Base-by-base conservation (phyloP, 805 yeast species). In the Pichia deserticola region DNA sequence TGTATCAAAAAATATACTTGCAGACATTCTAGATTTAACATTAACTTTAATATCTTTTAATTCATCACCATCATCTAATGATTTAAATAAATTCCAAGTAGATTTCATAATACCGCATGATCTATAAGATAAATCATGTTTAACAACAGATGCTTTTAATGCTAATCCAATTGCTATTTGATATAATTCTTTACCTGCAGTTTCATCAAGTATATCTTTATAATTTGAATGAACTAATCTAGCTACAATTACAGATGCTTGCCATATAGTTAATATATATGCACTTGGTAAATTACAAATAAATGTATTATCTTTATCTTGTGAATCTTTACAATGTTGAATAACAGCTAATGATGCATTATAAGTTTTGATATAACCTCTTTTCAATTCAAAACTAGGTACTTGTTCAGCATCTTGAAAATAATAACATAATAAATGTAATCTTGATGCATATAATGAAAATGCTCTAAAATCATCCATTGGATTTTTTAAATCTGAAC, bases 51-150 rank as follows among this genome's bases (percentile, higher is more conserved):
- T 63, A 9, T 67, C 65, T 50, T 62, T 56, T n/a, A 65, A 65
- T 36, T 60, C 66, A 53, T 77, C 79, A 40, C 78, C 79, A 40
- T 78, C 82, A 54, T 81, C 78, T 57, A 89, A 69, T 5, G 84
- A 75, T 45, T 84, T 78, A 65, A 86, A 86, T 51, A 89, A 73
- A 52, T 85, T 87, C 99, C 99, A 92, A 72, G 89, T 83, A 61
- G 89, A 89, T 60, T 86, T 78, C 93, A 93, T 88, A 51, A 93
- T 89, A 8, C 96, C 97, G 42, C 95, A 82, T 0, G 96, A 86
- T 56, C 98, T 77, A 63, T 87, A 88, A 0, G 97, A 88, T 74
- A 93, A 82, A 62, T 92, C 99, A 67, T 90, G 93, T 59, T 89
- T 89, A 58, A 88, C 72, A 32, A 92, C 84, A 0, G 97, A 88